Evolutionary conservation across 257 asterid species (phyloP), one percentile per base, ranked within the genome.

Genomic region (Coffea canephora): DNA sequence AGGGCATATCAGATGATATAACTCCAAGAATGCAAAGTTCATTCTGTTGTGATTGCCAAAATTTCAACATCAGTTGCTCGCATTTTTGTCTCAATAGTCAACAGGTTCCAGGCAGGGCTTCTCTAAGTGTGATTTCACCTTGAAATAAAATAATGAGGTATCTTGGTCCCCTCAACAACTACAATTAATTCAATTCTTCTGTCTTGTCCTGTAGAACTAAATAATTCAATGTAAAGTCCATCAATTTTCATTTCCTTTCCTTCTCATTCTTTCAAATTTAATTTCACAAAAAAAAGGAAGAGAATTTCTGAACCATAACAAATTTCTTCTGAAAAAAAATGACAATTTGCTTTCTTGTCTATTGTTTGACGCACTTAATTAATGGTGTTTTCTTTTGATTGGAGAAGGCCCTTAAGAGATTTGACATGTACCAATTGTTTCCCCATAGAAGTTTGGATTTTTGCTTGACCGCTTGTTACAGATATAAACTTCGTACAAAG

Each of bases 161-260:
- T 46, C 6, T 16, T 43, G 66, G 84, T 77, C 76, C 80, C 80
- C 70, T 57, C 57, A 0, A 34, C 57, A 46, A 16, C 10, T 59
- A 31, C 21, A 21, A 43, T 52, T 18, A 69, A 75, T 75, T 48
- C 52, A 78, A 69, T 59, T 73, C 15, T 76, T 55, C 34, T 79
- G 78, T 67, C 67, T 86, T 71, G 18, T 27, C 65, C 73, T 45
- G 54, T 73, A 57, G 69, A 83, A 68, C 36, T 79, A 82, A 48
- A 75, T 66, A 72, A 15, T 82, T 78, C 41, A 55, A 54, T n/a
- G 52, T 52, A 65, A 78, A 77, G 74, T 69, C 77, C n/a, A 73
- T n/a, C 34, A 52, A 70, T 64, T 72, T 46, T 67, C 25, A 43
- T 77, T 39, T 18, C 64, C 21, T 41, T 57, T 13, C 36, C 21